A percentile compares a stretch with the other conserved stretches of the same genome.
phyloP scores from a whole-genome alignment of 2,329 filamentous ascomycete species.

The Penicillium paneum region DNA sequence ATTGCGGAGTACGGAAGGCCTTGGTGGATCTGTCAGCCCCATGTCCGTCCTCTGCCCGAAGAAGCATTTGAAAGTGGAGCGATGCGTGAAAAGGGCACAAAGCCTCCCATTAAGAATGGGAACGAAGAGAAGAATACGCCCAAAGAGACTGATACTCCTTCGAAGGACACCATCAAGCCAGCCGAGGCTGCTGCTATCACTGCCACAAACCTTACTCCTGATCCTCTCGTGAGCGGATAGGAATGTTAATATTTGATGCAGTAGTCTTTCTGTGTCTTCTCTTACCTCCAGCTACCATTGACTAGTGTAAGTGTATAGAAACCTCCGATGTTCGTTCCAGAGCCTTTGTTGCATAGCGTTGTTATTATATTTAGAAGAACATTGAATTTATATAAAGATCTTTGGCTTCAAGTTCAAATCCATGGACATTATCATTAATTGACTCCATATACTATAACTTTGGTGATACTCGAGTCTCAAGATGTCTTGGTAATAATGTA shows the following conservation, averaged over 20 bases:
- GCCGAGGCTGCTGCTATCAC: constrained; percentile 11
- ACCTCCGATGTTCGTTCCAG: neutral
- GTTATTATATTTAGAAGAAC: neutral
- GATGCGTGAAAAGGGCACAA: constrained; percentile 69
- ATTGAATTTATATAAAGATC: neutral
- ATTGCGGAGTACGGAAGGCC: constrained; percentile 73
- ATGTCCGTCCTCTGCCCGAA: constrained; percentile 78
- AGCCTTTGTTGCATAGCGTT: neutral
- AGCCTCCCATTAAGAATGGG: constrained; percentile 6
- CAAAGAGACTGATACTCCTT: constrained; percentile 1
- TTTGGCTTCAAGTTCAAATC: neutral
- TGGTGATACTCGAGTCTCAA: too few species aligned
- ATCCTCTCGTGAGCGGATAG: constrained; percentile 32
- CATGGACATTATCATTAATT: too few species aligned
- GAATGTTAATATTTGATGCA: neutral
- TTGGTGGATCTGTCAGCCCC: constrained; percentile 87
- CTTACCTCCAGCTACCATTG: neutral
- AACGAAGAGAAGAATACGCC: constrained; percentile 14
- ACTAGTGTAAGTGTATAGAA: neutral
- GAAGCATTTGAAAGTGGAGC: constrained; percentile 83
- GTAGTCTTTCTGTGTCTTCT: neutral
- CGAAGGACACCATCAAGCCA: constrained; percentile 13
- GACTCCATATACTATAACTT: too few species aligned
- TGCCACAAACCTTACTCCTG: constrained; percentile 24
- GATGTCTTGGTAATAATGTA: too few species aligned